These are phyloP conservation scores for Euphorbia corollata DNA, from an alignment of 441 rosid species.

Conservation along the genomic window DNA sequence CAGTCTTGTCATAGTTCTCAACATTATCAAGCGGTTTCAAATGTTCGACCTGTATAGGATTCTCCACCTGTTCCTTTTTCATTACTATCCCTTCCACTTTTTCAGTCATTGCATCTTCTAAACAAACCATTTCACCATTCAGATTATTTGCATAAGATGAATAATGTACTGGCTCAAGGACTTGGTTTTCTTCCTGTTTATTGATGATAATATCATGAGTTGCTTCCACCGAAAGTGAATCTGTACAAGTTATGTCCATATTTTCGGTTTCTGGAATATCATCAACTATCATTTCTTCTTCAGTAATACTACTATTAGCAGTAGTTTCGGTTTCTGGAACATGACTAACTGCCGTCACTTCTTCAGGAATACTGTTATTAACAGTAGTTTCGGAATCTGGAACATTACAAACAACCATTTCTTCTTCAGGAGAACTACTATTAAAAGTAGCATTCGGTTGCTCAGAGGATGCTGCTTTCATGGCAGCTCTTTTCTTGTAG, in stretches of 20 bases:
- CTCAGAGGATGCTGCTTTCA: conserved; percentile 41
- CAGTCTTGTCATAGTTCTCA: conserved; percentile 14
- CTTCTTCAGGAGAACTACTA: conserved; percentile 21
- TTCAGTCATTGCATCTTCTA: conserved; percentile 16
- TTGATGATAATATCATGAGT: conserved; percentile 7
- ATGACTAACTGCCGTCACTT: conserved; percentile 1
- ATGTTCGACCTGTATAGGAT: conserved; percentile 21
- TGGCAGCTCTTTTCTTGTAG: conserved; percentile 68
- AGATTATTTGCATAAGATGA: conserved; percentile 19
- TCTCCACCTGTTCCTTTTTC: conserved; percentile 19
- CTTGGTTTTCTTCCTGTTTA: conserved; percentile 23
- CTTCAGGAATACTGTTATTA: conserved; percentile 17
- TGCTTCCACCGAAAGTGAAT: conserved; percentile 18
- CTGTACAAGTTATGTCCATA: conserved; percentile 4
- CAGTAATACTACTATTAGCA: conserved; percentile 17
- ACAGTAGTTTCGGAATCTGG: conserved; percentile 1
- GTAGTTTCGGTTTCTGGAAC: neutral
- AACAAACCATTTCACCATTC: conserved; percentile 7
- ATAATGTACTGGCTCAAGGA: conserved; percentile 20
- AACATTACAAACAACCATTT: conserved; percentile 1
- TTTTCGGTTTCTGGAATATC: neutral
- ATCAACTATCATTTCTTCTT: conserved; percentile 1
- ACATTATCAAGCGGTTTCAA: conserved; percentile 22
- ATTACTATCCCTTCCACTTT: conserved; percentile 21
- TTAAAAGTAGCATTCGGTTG: conserved; percentile 25